Conservation (phyloP, 2,329 filamentous ascomycete species). For the Zasmidium angulare region DNA sequence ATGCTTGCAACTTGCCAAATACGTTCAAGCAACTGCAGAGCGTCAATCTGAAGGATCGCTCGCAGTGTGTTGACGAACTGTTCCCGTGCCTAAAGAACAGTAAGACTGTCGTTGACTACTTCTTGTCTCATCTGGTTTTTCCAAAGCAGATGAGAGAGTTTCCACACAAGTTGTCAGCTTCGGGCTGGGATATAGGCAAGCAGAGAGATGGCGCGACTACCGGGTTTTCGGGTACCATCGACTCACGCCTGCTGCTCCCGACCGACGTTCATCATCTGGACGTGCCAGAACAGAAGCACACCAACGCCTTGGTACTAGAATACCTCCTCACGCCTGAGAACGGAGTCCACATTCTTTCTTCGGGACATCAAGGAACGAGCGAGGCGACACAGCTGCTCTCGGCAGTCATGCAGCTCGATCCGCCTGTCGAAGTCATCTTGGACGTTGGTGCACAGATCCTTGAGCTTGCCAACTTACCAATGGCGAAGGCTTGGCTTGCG, state of each 20-base stretch:
- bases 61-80: constrained; percentile 21
- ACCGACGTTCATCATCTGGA: constrained; percentile 63
- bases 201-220: constrained; percentile 57
- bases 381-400: constrained; percentile 42
- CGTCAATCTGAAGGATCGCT: constrained; percentile 30
- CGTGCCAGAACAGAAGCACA: constrained; percentile 57
- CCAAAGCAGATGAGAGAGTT: constrained; percentile 66
- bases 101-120: constrained; percentile 63
- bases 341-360: constrained; percentile 18
- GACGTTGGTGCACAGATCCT: constrained; percentile 72
- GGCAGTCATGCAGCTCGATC: constrained; percentile 41
- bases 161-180: constrained; percentile 61
- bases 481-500: constrained; percentile 58
- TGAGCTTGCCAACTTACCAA: constrained; percentile 58
- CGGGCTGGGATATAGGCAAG: constrained; percentile 66
- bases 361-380: neutral
- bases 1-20: constrained; percentile 14
- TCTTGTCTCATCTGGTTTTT: constrained; percentile 65
- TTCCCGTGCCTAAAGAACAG: constrained; percentile 50
- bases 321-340: constrained; percentile 59
- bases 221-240: constrained; percentile 72
- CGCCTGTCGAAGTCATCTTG: constrained; percentile 59
- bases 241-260: constrained; percentile 61
- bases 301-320: constrained; percentile 60
- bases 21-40: constrained; percentile 23